Conservation (phyloP, 257 asterid genomes). For the Solanum ossicruentum region DNA sequence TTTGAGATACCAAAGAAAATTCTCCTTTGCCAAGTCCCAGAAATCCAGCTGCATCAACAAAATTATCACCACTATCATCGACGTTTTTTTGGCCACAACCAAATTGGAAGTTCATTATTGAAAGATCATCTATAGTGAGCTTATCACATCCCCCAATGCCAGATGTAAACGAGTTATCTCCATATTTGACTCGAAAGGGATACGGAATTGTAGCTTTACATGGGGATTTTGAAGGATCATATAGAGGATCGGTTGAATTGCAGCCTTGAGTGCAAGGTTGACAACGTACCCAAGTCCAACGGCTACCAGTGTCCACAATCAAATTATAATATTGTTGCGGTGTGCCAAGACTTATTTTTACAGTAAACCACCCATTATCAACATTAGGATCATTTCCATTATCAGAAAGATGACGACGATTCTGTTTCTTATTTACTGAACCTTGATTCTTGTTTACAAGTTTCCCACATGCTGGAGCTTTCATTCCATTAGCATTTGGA, state of each 20-base stretch:
- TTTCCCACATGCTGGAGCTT: not conserved
- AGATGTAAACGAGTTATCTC: rapidly evolving
- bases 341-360: not conserved
- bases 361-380: not conserved
- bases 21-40: slow-evolving; percentile 6
- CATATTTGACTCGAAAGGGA: not conserved
- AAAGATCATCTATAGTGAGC: not conserved
- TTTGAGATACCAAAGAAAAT: not conserved
- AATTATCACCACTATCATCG: not conserved
- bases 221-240: not conserved
- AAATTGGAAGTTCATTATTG: not conserved
- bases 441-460: not conserved
- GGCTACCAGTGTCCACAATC: not conserved
- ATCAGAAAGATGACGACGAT: not conserved
- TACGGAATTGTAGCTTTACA: not conserved
- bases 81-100: not conserved
- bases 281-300: not conserved
- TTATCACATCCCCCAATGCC: not conserved
- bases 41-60: not conserved
- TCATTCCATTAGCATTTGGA: not conserved
- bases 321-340: not conserved
- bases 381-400: not conserved
- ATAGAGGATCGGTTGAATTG: not conserved
- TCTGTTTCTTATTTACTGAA: not conserved
- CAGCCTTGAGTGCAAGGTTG: not conserved